A percentile compares a stretch with the other conserved stretches of the same genome.
phyloP scores from a whole-genome alignment of 163 green algal species.

The Scenedesmus sp. region DNA sequence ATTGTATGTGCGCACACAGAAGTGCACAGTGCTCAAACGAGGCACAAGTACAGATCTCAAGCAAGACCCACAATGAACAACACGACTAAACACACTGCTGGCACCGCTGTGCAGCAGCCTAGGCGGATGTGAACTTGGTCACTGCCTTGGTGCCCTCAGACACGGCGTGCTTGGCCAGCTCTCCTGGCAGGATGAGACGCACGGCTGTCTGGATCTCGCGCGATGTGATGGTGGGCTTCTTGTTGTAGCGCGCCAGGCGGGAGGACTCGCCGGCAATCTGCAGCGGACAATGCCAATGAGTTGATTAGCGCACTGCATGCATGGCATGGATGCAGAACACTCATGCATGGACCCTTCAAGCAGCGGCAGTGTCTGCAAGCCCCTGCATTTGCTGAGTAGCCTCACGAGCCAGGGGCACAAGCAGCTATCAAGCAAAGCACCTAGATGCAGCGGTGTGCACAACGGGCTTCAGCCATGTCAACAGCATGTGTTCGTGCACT shows the following conservation, averaged over 20 bases:
- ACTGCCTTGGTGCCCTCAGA: conserved; percentile 97
- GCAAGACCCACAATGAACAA: neutral
- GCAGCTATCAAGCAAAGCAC: neutral
- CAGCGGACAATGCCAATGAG: conserved; percentile 76
- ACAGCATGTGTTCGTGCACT: neutral
- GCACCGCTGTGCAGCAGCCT: conserved; percentile 34
- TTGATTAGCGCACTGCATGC: neutral
- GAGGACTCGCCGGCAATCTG: conserved; percentile 90
- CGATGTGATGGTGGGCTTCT: conserved; percentile 91
- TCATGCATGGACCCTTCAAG: neutral
- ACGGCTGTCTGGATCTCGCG: conserved; percentile 87
- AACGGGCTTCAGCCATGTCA: neutral
- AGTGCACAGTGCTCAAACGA: neutral
- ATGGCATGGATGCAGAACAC: neutral
- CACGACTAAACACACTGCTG: neutral
- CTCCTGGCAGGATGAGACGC: conserved; percentile 85
- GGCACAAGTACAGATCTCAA: neutral
- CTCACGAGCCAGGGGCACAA: neutral
- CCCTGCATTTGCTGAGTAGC: neutral
- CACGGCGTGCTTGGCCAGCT: conserved; percentile 94
- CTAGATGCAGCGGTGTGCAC: neutral
- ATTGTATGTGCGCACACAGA: neutral
- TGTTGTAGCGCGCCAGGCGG: conserved; percentile 88
- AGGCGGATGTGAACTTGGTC: conserved; percentile 95
- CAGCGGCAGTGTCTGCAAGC: neutral